Evolutionary conservation across 164 flowering plant genomes (phyloP).

Genomic region (Malania oleifera): DNA sequence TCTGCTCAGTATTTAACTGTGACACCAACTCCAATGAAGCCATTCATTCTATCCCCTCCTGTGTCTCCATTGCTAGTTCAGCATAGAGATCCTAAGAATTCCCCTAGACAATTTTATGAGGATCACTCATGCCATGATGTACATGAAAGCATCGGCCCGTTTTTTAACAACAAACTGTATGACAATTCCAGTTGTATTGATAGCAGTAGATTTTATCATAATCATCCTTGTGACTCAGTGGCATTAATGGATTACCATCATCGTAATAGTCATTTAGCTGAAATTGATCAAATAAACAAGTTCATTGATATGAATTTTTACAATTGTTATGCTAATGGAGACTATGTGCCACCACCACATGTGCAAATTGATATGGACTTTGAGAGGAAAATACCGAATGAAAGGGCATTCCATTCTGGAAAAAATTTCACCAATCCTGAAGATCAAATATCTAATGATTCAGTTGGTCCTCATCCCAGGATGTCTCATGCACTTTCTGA

Average conservation of each 20-base stretch:
- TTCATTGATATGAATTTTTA: conserved; percentile 22
- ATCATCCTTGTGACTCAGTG: conserved; percentile 16
- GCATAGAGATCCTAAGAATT: conserved; percentile 19
- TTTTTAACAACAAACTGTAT: conserved; percentile 13
- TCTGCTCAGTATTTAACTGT: conserved; percentile 20
- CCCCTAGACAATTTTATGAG: conserved; percentile 20
- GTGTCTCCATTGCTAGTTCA: conserved; percentile 31
- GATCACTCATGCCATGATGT: conserved; percentile 23
- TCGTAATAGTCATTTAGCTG: conserved; percentile 15
- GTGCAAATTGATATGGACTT: conserved; percentile 27
- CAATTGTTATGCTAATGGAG: conserved; percentile 23
- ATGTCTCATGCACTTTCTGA: conserved; percentile 58
- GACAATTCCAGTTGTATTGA: conserved; percentile 21
- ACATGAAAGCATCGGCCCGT: conserved; percentile 20
- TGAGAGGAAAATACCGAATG: conserved; percentile 24
- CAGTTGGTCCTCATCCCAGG: conserved; percentile 21
- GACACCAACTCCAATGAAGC: conserved; percentile 16
- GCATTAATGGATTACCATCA: conserved; percentile 20
- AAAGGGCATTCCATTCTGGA: conserved; percentile 39
- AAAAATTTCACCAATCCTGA: conserved; percentile 24
- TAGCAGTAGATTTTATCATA: conserved; percentile 14
- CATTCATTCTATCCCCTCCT: conserved; percentile 39
- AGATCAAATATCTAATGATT: conserved; percentile 25
- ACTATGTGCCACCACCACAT: conserved; percentile 15
- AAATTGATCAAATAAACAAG: conserved; percentile 18